A percentile compares a stretch with the other conserved stretches of the same genome.
Evolutionary conservation across 2,329 filamentous ascomycete genomes (phyloP).

Genomic region (Delphinella strobiligena): DNA sequence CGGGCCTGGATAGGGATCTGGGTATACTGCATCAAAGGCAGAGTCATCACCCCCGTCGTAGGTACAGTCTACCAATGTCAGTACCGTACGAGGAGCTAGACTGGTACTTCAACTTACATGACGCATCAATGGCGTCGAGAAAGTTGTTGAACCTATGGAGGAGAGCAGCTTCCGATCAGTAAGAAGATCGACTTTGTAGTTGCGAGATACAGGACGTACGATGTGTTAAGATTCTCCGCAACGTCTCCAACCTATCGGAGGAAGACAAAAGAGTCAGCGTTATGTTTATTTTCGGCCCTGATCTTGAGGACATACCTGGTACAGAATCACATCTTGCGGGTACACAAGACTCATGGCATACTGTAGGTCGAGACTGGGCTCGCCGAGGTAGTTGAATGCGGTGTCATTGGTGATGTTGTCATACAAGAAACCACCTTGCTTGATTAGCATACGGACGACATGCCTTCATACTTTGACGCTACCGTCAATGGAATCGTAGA

Average conservation of each 20-base stretch:
- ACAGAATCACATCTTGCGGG: conserved; percentile 37
- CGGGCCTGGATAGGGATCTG: conserved; percentile 16
- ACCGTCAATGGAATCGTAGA: background rate
- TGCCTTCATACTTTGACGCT: background rate
- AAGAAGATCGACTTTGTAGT: too few relatives aligned
- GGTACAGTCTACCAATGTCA: conserved; percentile 27
- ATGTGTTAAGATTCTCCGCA: background rate
- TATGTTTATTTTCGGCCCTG: conserved; percentile 19
- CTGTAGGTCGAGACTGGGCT: conserved; percentile 40
- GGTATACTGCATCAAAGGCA: conserved; percentile 41
- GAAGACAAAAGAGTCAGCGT: conserved; percentile 29
- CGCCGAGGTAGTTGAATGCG: conserved; percentile 12
- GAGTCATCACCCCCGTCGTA: conserved; percentile 31
- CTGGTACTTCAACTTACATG: conserved; percentile 16
- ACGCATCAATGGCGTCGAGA: conserved; percentile 40
- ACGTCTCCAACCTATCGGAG: background rate
- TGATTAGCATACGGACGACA: background rate
- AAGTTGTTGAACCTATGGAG: conserved; percentile 35
- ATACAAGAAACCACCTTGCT: background rate
- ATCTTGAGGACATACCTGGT: conserved; percentile 19
- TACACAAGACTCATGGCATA: conserved; percentile 38
- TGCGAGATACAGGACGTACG: conserved; percentile 19
- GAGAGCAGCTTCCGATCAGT: too few relatives aligned
- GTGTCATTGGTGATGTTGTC: background rate
- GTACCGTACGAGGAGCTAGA: background rate